Percentiles rank a stretch among this genome's conserved stretches.
phyloP scores from a whole-genome alignment of 495 filamentous ascomycete genomes.

The Rhypophila decipiens region DNA sequence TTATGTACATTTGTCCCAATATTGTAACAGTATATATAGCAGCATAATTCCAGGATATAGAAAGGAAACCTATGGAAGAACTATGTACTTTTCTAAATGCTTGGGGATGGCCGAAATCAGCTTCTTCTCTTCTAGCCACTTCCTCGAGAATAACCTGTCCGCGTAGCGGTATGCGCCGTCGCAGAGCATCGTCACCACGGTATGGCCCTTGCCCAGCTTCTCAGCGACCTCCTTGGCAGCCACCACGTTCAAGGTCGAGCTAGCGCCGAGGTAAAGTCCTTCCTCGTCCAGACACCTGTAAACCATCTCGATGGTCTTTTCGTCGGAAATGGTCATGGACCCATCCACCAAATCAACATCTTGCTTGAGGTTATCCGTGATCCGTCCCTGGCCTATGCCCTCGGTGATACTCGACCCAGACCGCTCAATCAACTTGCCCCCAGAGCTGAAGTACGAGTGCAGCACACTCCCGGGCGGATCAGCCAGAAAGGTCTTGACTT shows the following conservation, averaged over 20 bases:
- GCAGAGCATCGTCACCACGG: constrained; percentile 87
- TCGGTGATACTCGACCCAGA: constrained; percentile 88
- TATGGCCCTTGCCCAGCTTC: constrained; percentile 81
- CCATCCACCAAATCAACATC: constrained; percentile 83
- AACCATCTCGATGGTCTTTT: constrained; percentile 96
- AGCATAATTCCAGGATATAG: too few species aligned
- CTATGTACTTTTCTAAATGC: constrained; percentile 85
- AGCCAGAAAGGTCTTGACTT: constrained; percentile 84
- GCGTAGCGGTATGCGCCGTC: constrained; percentile 97
- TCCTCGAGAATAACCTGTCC: constrained; percentile 81
- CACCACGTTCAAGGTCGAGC: constrained; percentile 86
- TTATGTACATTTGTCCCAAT: background rate
- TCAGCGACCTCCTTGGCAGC: constrained; percentile 92
- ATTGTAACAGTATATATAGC: constrained; percentile 16
- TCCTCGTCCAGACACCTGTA: constrained; percentile 97
- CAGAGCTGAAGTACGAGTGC: constrained; percentile 83
- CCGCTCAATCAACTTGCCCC: constrained; percentile 76
- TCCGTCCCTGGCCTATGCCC: constrained; percentile 94
- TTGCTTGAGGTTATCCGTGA: constrained; percentile 85
- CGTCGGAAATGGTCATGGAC: constrained; percentile 79
- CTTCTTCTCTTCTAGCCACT: constrained; percentile 83
- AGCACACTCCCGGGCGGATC: constrained; percentile 91
- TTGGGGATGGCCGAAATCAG: constrained; percentile 77
- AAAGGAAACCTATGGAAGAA: constrained; percentile 57
- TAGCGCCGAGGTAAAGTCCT: constrained; percentile 91